Evolutionary conservation across 306 rosid genomes (phyloP), one percentile per base, ranked within the genome.

Genomic region (Leucaena leucocephala): DNA sequence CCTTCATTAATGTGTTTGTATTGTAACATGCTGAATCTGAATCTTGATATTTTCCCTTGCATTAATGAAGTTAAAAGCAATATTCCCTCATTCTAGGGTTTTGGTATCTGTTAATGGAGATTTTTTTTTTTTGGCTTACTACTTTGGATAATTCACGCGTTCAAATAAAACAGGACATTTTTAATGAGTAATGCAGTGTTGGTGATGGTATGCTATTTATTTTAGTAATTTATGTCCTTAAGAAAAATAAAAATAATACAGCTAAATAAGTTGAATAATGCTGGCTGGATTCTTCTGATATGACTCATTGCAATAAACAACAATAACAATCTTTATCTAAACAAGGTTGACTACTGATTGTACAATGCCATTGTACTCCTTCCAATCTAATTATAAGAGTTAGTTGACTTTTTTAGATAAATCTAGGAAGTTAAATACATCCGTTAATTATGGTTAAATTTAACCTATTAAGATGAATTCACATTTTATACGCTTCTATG

Each of bases 121-220:
- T 22, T 36, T 33, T 36, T 57, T 17, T 36, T 57, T 17, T 38
- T 52, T 22, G 10, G 19, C 12, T 40, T 40, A 9, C 12, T 4
- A 6, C 16, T 1, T 14, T 69, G n/a, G 21, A 78, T 38, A 1
- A 27, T 14, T 45, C 40, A 12, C 35, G 4, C 43, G 40, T 55
- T n/a, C 48, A 55, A 27, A 43, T 16, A 10, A 67, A 38, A 1
- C 22, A 3, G 54, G 21, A 21, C 21, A 3, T 15, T 2, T 63
- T 63, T 48, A 15, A 76, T 48, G 15, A 16, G 57, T 43, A 35
- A 59, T 19, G 61, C 72, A 10, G 38, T 66, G 33, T 65, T 72
- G 77, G 36, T 74, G 40, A 73, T 55, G 17, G 68, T 75, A 62
- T 81, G 58, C 78, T 19, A 75, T 78, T 58, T 70, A 27, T 16